Conservation (phyloP, 352 stramenopile species). For the Peronospora belbahrii region DNA sequence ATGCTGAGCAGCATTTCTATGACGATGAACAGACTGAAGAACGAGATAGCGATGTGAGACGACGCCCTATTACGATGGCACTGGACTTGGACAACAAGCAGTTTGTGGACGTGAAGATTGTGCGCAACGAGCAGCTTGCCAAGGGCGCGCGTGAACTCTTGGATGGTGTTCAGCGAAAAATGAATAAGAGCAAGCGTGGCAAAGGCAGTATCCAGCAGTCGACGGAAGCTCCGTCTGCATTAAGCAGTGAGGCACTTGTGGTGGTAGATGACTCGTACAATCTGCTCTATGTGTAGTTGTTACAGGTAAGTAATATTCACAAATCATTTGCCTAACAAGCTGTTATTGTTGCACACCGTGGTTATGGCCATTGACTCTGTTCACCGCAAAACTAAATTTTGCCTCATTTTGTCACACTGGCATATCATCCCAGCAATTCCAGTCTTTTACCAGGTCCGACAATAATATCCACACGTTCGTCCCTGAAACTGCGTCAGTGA, state of each 20-base stretch:
- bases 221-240: neutral
- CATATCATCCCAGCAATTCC: too few relatives aligned
- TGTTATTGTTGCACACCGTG: neutral
- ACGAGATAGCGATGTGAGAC: neutral
- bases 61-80: constrained; percentile 32
- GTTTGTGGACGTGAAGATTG: constrained; percentile 33
- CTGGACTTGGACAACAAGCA: constrained; percentile 41
- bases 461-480: neutral
- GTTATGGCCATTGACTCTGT: neutral
- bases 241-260: constrained; percentile 8
- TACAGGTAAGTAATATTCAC: constrained; percentile 3
- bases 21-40: constrained; percentile 23
- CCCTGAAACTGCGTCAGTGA: neutral
- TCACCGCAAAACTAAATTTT: neutral
- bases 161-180: constrained; percentile 37
- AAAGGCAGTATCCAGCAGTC: constrained; percentile 3
- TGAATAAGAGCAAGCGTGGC: constrained; percentile 28
- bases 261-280: constrained; percentile 45
- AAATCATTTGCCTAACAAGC: neutral
- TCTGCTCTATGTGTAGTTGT: constrained; percentile 37
- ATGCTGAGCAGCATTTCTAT: constrained; percentile 35
- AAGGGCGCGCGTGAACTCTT: constrained; percentile 48
- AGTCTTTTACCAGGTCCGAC: neutral
- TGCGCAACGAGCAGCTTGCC: constrained; percentile 45
- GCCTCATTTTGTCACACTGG: neutral